Base-by-base conservation (phyloP, 2,329 filamentous ascomycete species). In the Cadophora luteo-olivacea region DNA sequence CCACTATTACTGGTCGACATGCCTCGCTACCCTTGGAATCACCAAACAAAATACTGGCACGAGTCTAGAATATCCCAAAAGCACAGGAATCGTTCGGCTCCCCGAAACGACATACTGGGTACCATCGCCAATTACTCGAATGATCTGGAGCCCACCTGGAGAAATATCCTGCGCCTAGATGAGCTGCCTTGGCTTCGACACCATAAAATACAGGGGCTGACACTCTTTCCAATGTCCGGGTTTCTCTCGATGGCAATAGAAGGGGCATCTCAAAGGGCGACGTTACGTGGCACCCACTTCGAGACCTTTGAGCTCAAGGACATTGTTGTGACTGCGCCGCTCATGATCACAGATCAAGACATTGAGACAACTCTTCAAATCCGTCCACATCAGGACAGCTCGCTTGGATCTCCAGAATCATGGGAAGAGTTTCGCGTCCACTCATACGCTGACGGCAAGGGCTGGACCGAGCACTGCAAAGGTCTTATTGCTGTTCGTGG, bases 381-480 rank as follows among this genome's bases (percentile, higher is more conserved):
- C 7, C 78, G 81, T 9, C 77, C 82, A 3, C 77, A 81, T 70
- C 80, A 78, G 67, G 82, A 84, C 69, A 80, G 80, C 1, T 80
- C 78, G 0, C 75, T 80, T 14, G 76, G 77, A 1, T 79, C 78
- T 25, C 83, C 82, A 0, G 82, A 82, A 19, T 74, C 77, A 2
- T 87, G 85, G 85, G 81, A 86, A 49, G 84, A 86, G 74, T 89
- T 89, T 77, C 78, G 81, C 2, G 85, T 89, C 38, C 85, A 82
- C 60, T 87, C 87, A 0, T 87, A 83, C 82, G 82, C 81, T 0
- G 79, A 81, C 7, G 80, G 76, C 11, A 82, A 85, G 61, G 85
- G 85, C 16, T 89, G 87, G 87, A 83, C 83, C 0, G 85, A 89
- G 68, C 76, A 90, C 73, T 89, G 86, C 74, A 80, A 82, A 61